phyloP scores from a whole-genome alignment of 1,139 yeast genomes.

The Kazachstania sp. region DNA sequence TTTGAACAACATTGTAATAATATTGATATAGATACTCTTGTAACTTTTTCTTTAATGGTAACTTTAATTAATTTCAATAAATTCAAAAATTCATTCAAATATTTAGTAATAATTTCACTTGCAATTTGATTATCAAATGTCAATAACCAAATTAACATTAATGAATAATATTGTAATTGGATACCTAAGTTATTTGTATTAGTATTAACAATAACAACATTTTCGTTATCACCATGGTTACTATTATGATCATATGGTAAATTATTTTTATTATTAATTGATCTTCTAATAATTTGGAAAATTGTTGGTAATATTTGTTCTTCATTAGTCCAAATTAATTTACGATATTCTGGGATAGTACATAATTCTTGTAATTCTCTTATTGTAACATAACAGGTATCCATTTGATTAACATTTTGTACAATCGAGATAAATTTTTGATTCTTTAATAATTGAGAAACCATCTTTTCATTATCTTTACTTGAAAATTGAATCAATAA shows the following conservation, averaged over 20 bases:
- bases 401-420: slow-evolving; percentile 23
- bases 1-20: slow-evolving; percentile 50
- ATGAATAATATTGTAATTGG: slow-evolving; percentile 75
- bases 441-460: slow-evolving; percentile 17
- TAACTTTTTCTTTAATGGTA: slow-evolving; percentile 86
- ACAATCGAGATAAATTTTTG: slow-evolving; percentile 20
- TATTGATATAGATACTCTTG: slow-evolving; percentile 69
- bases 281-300: slow-evolving; percentile 34
- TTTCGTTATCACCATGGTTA: not conserved
- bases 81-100: slow-evolving; percentile 38
- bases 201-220: slow-evolving; percentile 31
- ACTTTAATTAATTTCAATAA: slow-evolving; percentile 61
- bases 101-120: slow-evolving; percentile 39
- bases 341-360: slow-evolving; percentile 50
- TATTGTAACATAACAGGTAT: slow-evolving; percentile 27
- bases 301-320: slow-evolving; percentile 50
- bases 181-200: slow-evolving; percentile 46
- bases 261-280: slow-evolving; percentile 13
- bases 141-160: slow-evolving; percentile 76
- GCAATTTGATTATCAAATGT: slow-evolving; percentile 60
- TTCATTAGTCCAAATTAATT: slow-evolving; percentile 47
- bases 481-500: slow-evolving; percentile 29
- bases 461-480: slow-evolving; percentile 14
- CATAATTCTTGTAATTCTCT: slow-evolving; percentile 33
- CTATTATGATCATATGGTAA: slow-evolving; percentile 1